Base-by-base conservation (phyloP, 2,329 filamentous ascomycete genomes). In the Ophiostoma sp. region DNA sequence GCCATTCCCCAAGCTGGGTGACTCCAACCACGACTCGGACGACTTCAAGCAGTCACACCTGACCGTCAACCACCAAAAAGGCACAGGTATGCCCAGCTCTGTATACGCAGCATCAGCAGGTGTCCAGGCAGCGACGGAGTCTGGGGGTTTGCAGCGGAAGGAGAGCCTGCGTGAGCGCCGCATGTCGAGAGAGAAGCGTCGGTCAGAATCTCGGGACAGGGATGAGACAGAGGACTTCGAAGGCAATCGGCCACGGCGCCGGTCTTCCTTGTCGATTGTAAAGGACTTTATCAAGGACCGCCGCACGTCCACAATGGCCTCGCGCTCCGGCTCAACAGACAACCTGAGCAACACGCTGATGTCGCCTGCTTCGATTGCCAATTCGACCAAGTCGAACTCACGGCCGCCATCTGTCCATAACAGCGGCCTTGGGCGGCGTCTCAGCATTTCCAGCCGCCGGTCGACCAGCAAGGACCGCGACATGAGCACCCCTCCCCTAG, bases 401-500 rank as follows among this genome's bases (percentile, higher is more conserved):
- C 81, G 82, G 60, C 83, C 81, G 5, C 81, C 81, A 75, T 84
- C 82, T 70, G 76, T 79, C 65, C 82, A 83, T 75, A 80, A 82
- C 75, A 79, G 79, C 76, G 87, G 79, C 76, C 85, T 81, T 83
- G 85, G 77, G 76, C 87, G 78, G 75, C 92, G 82, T 78, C 83
- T 81, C 81, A 95, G 83, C 80, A 91, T 85, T 80, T 90, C 82
- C 79, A 91, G 82, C 77, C 84, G 80, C 67, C 82, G 78, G 73
- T 87, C 86, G 4, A 77, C 83, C 33, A 84, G 80, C 73, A 84
- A 85, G 17, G 78, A 79, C 68, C 74, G 78, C 13, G 77, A 80
- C 77, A 74, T 78, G 73, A 27, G n/a, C 52, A 54, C 57, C 5
- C 4, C 33, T 8, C 67, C 67, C 4, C 36, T 35, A 1, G 33